Evolutionary conservation across 129 eudicot genomes (phyloP).

Genomic region (Flaveria brownii): DNA sequence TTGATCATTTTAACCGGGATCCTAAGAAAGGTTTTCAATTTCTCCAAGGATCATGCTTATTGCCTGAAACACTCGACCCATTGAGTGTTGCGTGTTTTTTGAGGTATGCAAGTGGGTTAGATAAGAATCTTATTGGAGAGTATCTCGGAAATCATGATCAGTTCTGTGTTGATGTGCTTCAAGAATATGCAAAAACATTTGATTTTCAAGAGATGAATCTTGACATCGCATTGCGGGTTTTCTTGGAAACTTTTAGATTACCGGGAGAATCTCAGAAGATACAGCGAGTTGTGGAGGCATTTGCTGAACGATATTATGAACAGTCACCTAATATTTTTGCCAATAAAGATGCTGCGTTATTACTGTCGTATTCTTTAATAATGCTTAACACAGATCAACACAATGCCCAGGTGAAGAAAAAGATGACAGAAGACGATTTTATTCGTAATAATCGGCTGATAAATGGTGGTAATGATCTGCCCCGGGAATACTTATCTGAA

Average conservation of each 20-base stretch:
- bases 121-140: constrained; percentile 78
- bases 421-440: constrained; percentile 85
- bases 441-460: constrained; percentile 73
- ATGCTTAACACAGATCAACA: constrained; percentile 89
- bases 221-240: constrained; percentile 74
- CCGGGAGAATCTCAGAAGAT: constrained; percentile 96
- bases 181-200: constrained; percentile 72
- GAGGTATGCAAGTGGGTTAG: constrained; percentile 63
- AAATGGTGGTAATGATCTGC: constrained; percentile 77
- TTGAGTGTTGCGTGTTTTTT: constrained; percentile 73
- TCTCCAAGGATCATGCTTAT: constrained; percentile 59
- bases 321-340: constrained; percentile 63
- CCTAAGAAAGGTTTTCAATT: constrained; percentile 81
- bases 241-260: constrained; percentile 73
- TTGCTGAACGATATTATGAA: constrained; percentile 72
- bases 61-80: constrained; percentile 60
- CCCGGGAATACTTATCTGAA: constrained; percentile 63
- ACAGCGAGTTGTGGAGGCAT: constrained; percentile 84
- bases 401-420: constrained; percentile 81
- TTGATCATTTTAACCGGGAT: constrained; percentile 78
- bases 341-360: constrained; percentile 68
- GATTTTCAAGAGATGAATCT: constrained; percentile 74
- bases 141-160: constrained; percentile 77
- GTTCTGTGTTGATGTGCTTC: constrained; percentile 75
- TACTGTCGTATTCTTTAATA: constrained; percentile 72